phyloP scores from a whole-genome alignment of 2,329 filamentous ascomycete species.

The Cladosporium sp. region DNA sequence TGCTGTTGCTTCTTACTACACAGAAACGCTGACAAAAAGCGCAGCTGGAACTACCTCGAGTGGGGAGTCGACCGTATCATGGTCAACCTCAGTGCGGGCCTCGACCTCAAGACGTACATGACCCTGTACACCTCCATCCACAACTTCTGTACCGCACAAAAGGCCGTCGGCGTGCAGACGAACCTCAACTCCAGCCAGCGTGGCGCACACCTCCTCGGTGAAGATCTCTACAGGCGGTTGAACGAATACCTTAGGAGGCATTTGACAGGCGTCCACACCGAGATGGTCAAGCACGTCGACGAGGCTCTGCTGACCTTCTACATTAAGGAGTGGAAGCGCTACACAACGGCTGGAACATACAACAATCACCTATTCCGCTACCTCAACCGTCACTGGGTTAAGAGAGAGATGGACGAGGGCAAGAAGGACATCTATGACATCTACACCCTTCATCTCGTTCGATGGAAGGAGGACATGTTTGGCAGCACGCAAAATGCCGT shows the following conservation, averaged over 20 bases:
- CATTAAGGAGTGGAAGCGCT: conserved; percentile 94
- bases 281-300: conserved; percentile 79
- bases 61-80: conserved; percentile 89
- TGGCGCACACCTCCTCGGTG: conserved; percentile 89
- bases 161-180: conserved; percentile 65
- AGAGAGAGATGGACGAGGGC: conserved; percentile 96
- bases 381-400: conserved; percentile 97
- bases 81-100: conserved; percentile 84
- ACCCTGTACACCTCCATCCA: conserved; percentile 95
- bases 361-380: conserved; percentile 97
- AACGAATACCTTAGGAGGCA: conserved; percentile 81
- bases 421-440: conserved; percentile 99
- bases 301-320: conserved; percentile 91
- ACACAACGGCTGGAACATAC: conserved; percentile 93
- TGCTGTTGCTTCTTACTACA: neutral
- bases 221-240: conserved; percentile 91
- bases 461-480: conserved; percentile 93
- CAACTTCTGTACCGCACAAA: conserved; percentile 99
- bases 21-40: conserved; percentile 47
- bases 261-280: conserved; percentile 66
- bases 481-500: conserved; percentile 79
- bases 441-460: conserved; percentile 92
- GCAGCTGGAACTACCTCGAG: conserved; percentile 78
- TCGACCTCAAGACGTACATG: conserved; percentile 98
- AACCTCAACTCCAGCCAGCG: conserved; percentile 60